phyloP scores from a whole-genome alignment of 257 asterid genomes.

The Solanum pinnatisectum region DNA sequence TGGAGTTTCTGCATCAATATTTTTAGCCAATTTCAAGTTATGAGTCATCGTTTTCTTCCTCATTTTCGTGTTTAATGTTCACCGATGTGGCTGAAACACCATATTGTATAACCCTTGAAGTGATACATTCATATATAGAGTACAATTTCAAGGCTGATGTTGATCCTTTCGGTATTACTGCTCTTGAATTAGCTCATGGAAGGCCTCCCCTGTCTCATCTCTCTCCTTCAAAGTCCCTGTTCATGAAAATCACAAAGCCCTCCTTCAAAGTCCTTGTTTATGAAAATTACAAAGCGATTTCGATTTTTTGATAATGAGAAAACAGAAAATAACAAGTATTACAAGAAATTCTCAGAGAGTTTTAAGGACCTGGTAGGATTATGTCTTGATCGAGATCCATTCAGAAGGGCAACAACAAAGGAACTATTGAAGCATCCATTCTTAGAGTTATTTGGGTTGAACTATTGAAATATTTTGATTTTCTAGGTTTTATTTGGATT shows the following conservation, averaged over 20 bases:
- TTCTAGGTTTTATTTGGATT: neutral
- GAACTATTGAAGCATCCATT: neutral
- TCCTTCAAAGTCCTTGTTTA: neutral
- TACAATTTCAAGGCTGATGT: neutral
- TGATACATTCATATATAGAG: neutral
- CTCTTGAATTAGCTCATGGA: neutral
- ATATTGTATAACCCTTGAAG: neutral
- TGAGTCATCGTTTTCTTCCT: neutral
- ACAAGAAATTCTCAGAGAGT: too few species aligned
- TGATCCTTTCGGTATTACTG: neutral
- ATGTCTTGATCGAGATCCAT: neutral
- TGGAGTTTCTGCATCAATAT: too few species aligned
- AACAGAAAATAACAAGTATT: neutral
- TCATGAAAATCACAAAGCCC: neutral
- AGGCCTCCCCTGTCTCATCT: accelerated
- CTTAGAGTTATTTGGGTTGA: neutral
- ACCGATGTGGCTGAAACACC: accelerated
- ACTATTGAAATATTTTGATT: neutral
- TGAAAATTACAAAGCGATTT: neutral
- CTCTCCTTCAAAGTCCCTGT: neutral
- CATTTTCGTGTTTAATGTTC: too few species aligned
- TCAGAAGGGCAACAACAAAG: neutral
- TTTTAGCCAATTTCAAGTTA: neutral
- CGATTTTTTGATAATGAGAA: too few species aligned
- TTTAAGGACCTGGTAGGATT: neutral